Conservation (phyloP, 768 basidiomycete genomes). For the Suillus lakei region DNA sequence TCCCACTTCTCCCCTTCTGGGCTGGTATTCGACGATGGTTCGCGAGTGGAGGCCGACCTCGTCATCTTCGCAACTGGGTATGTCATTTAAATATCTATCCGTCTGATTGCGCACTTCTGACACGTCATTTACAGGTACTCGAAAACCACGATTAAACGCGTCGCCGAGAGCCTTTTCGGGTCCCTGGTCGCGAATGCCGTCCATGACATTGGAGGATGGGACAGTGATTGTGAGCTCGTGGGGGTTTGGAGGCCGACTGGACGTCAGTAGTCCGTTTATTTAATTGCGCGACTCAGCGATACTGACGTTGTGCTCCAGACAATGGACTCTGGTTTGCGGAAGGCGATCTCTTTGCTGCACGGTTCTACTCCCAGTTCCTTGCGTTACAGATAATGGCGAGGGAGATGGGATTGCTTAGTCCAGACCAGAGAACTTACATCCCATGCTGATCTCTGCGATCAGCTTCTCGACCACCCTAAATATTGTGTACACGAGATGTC, state of each 20-base stretch:
- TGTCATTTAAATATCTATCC: background rate
- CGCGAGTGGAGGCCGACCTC: slow-evolving; percentile 6
- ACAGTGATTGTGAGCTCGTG: slow-evolving; percentile 13
- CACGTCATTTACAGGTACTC: background rate
- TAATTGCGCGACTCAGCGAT: background rate
- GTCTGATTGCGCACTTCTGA: background rate
- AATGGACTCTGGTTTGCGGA: slow-evolving; percentile 11
- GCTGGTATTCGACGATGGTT: slow-evolving; percentile 9
- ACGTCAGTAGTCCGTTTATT: slow-evolving; percentile 1
- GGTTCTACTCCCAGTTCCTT: background rate
- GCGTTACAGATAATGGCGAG: background rate
- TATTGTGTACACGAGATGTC: background rate
- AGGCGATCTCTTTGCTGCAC: slow-evolving; percentile 10
- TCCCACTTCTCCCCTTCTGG: slow-evolving; percentile 6
- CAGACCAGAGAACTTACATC: background rate
- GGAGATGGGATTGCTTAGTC: background rate
- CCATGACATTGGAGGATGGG: slow-evolving; percentile 16
- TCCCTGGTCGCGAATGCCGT: slow-evolving; percentile 4
- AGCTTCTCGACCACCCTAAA: background rate
- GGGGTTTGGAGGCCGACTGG: slow-evolving; percentile 17
- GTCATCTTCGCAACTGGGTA: slow-evolving; percentile 12
- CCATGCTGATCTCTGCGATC: background rate
- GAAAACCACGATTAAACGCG: slow-evolving; percentile 7
- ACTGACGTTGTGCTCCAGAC: background rate
- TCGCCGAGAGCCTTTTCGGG: slow-evolving; percentile 8